Percentiles rank a stretch among this genome's conserved stretches.
phyloP scores from a whole-genome alignment of 495 filamentous ascomycete species.

The Penicillium turbatum region DNA sequence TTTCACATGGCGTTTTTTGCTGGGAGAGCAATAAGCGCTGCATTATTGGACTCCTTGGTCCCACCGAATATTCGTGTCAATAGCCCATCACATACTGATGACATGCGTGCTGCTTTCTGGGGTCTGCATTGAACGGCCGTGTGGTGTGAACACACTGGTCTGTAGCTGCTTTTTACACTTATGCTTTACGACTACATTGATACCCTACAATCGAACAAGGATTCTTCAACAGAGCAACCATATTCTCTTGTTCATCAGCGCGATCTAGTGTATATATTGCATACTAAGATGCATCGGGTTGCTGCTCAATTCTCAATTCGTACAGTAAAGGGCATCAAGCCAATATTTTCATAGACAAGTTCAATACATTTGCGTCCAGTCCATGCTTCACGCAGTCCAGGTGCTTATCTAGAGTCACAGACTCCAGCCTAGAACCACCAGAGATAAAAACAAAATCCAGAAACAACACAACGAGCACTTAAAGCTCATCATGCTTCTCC shows the following conservation, averaged over 20 bases:
- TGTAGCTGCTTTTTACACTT: neutral
- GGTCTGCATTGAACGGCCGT: neutral
- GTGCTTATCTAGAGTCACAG: neutral
- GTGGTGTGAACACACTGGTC: neutral
- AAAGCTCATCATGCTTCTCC: slow-evolving; percentile 60
- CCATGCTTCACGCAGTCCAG: neutral
- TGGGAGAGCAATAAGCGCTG: neutral
- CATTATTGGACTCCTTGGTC: neutral
- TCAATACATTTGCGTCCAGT: neutral
- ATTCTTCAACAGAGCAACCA: neutral
- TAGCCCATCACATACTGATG: neutral
- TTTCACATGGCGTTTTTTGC: slow-evolving; percentile 5
- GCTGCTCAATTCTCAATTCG: slow-evolving; percentile 11
- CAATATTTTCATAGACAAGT: slow-evolving; percentile 5
- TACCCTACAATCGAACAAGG: slow-evolving; percentile 22
- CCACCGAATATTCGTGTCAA: neutral
- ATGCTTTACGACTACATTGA: slow-evolving; percentile 15
- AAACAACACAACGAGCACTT: slow-evolving; percentile 25
- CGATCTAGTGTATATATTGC: slow-evolving; percentile 3
- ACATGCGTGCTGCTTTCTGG: neutral
- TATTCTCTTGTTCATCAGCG: neutral
- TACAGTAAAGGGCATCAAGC: slow-evolving; percentile 16
- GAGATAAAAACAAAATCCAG: slow-evolving; percentile 7
- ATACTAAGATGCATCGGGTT: neutral
- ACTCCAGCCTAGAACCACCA: neutral